Conservation (phyloP, 192 early-diverging fungal species). For the Coemansia sp. region DNA sequence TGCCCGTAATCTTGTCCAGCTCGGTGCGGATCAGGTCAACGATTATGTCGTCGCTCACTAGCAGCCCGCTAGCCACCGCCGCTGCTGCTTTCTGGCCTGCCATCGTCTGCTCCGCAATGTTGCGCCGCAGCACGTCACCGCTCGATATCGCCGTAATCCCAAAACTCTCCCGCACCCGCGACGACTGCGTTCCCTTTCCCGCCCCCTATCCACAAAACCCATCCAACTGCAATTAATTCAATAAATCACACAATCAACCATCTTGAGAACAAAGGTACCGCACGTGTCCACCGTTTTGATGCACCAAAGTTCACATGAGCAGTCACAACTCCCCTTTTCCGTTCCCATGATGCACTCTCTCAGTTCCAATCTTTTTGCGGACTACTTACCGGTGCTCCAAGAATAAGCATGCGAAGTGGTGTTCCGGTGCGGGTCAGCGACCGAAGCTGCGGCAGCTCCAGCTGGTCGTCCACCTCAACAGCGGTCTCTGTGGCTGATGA, state of each 20-base stretch:
- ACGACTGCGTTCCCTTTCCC: constrained; percentile 91
- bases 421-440: constrained; percentile 30
- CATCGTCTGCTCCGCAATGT: constrained; percentile 69
- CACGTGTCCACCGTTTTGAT: background rate
- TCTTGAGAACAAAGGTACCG: background rate
- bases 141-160: constrained; percentile 72
- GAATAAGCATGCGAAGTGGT: constrained; percentile 67
- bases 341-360: background rate
- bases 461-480: background rate
- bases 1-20: constrained; percentile 36
- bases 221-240: background rate
- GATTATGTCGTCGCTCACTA: constrained; percentile 47
- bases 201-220: constrained; percentile 58
- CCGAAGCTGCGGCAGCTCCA: constrained; percentile 12
- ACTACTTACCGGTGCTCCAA: constrained; percentile 72
- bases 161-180: constrained; percentile 69
- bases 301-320: background rate
- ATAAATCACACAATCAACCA: background rate
- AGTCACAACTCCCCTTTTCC: background rate
- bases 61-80: constrained; percentile 42
- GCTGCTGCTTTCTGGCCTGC: constrained; percentile 60
- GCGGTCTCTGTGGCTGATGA: background rate
- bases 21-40: constrained; percentile 47
- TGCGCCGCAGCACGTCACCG: constrained; percentile 83
- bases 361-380: background rate